These are phyloP conservation scores for Fragilaria radians DNA, from an alignment of 108 stramenopile genomes.

Conservation along the genomic window DNA sequence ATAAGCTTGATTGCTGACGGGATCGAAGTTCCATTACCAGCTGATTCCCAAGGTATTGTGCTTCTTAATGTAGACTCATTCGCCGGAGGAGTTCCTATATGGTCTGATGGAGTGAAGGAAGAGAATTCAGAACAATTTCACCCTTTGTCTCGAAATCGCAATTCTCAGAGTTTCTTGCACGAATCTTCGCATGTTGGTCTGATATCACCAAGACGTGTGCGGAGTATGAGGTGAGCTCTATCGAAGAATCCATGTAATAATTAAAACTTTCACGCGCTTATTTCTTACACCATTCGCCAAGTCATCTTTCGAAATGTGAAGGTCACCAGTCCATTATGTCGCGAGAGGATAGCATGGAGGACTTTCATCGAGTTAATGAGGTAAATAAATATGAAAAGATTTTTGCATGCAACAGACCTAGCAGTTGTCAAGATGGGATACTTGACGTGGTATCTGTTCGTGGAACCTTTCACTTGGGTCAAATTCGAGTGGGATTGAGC, in stretches of 20 bases:
- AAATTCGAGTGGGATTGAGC: conserved; percentile 81
- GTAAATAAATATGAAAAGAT: conserved; percentile 36
- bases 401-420: conserved; percentile 48
- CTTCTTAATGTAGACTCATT: conserved; percentile 89
- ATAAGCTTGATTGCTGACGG: conserved; percentile 82
- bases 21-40: conserved; percentile 72
- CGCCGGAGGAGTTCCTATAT: conserved; percentile 80
- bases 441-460: conserved; percentile 81
- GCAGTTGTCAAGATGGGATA: conserved; percentile 81
- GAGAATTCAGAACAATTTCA: conserved; percentile 3
- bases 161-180: not conserved
- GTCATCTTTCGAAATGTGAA: too few species aligned
- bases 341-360: conserved; percentile 51
- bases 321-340: conserved; percentile 17
- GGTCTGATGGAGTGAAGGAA: conserved; percentile 54
- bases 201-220: not conserved
- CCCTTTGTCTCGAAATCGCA: not conserved
- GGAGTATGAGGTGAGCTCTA: not conserved
- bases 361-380: conserved; percentile 19
- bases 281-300: too few species aligned
- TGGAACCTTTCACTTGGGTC: conserved; percentile 82
- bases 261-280: too few species aligned
- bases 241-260: too few species aligned
- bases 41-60: conserved; percentile 84
- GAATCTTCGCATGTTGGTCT: not conserved